Conservation (phyloP, 768 basidiomycete genomes). For the Lentinula aciculospora region DNA sequence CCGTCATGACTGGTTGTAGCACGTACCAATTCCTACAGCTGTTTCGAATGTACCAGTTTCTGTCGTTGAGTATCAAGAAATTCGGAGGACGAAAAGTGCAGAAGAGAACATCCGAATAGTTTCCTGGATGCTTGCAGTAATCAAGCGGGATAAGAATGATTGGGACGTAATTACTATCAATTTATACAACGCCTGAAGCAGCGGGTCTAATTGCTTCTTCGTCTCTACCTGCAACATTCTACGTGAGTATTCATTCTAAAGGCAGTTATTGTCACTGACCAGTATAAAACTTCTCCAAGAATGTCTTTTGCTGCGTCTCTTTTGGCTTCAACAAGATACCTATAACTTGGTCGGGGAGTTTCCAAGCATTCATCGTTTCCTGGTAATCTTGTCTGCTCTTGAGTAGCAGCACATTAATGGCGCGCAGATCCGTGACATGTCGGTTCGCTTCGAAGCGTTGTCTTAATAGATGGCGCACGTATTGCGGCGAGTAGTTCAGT, state of each 20-base stretch:
- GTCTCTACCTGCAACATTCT: slow-evolving; percentile 51
- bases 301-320: slow-evolving; percentile 41
- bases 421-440: slow-evolving; percentile 71
- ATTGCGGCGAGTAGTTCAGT: slow-evolving; percentile 70
- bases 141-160: not conserved
- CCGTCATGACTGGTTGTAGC: too few species aligned
- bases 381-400: slow-evolving; percentile 88
- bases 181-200: slow-evolving; percentile 42
- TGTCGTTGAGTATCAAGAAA: too few species aligned
- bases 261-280: slow-evolving; percentile 39
- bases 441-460: slow-evolving; percentile 84
- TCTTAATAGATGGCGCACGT: slow-evolving; percentile 78
- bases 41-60: too few species aligned
- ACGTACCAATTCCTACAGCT: too few species aligned
- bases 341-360: slow-evolving; percentile 75
- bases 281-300: slow-evolving; percentile 82
- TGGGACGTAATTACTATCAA: not conserved
- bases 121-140: too few species aligned
- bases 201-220: slow-evolving; percentile 69
- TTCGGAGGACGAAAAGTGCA: too few species aligned
- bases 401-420: slow-evolving; percentile 80
- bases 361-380: slow-evolving; percentile 94
- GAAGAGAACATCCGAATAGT: too few species aligned
- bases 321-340: slow-evolving; percentile 57
- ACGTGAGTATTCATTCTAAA: not conserved